phyloP scores from a whole-genome alignment of 768 basidiomycete species.

The Termitomyces sp. region DNA sequence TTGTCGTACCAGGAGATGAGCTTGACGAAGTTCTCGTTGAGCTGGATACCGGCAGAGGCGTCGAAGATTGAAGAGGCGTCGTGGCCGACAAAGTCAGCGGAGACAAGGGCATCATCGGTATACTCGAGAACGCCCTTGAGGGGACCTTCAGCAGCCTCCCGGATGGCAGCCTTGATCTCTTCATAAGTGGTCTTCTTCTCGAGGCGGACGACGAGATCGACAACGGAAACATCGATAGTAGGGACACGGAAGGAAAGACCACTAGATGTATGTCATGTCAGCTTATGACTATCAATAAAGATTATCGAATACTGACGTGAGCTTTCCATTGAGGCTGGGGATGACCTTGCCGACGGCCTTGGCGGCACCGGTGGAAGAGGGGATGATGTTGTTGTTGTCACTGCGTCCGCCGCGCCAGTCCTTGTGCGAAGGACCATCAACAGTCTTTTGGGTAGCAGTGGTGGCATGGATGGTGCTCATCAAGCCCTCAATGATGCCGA shows the following conservation, averaged over 20 bases:
- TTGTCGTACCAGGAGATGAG: slow-evolving; percentile 95
- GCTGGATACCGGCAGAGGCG: slow-evolving; percentile 86
- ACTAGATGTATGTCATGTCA: slow-evolving; percentile 30
- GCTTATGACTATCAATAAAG: background rate
- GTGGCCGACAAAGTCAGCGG: slow-evolving; percentile 87
- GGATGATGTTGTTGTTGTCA: slow-evolving; percentile 98
- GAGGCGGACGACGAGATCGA: slow-evolving; percentile 92
- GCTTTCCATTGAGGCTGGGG: slow-evolving; percentile 93
- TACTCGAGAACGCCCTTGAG: slow-evolving; percentile 80
- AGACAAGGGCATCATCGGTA: slow-evolving; percentile 93
- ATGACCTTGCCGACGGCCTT: slow-evolving; percentile 99
- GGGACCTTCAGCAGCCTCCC: slow-evolving; percentile 68
- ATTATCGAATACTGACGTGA: slow-evolving; percentile 65
- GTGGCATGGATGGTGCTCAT: slow-evolving; percentile 99
- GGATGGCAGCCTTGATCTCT: slow-evolving; percentile 83
- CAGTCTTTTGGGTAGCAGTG: slow-evolving; percentile 93
- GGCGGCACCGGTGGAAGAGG: slow-evolving; percentile 97
- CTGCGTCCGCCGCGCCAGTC: slow-evolving; percentile 98
- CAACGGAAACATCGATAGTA: slow-evolving; percentile 94
- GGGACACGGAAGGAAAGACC: slow-evolving; percentile 98
- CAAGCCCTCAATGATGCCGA: slow-evolving; percentile 92
- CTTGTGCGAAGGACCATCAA: slow-evolving; percentile 92
- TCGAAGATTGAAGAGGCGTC: slow-evolving; percentile 88
- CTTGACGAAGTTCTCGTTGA: slow-evolving; percentile 94
- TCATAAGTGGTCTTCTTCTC: slow-evolving; percentile 86